These are phyloP conservation scores for Vitis hybrid DNA, from an alignment of 177 flowering plant genomes.

Conservation along the genomic window DNA sequence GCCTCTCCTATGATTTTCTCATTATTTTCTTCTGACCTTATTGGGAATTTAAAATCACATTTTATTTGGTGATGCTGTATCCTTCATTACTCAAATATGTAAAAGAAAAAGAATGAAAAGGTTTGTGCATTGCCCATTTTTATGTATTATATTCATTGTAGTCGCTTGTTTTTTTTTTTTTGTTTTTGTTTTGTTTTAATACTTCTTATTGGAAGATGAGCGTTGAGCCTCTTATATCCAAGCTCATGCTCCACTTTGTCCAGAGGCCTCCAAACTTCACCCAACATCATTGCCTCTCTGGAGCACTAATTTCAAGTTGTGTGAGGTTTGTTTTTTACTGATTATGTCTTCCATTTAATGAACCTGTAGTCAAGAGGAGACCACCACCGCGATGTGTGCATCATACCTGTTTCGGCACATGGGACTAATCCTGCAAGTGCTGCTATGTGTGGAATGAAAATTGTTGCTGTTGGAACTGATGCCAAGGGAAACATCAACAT, in stretches of 20 bases:
- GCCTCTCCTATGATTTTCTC: background rate
- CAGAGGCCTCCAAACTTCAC: background rate
- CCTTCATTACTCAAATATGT: background rate
- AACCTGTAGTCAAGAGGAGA: conserved; percentile 85
- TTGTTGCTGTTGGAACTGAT: conserved; percentile 95
- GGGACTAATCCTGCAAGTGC: conserved; percentile 99
- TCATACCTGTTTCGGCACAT: conserved; percentile 97
- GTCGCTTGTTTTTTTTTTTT: no score
- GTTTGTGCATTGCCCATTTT: no score
- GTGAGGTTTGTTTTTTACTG: background rate
- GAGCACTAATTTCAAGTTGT: background rate
- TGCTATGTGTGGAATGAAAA: conserved; percentile 99
- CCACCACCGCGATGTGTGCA: conserved; percentile 91
- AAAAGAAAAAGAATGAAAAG: background rate
- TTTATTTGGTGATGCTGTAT: background rate
- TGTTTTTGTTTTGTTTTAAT: no score
- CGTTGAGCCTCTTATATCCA: no score
- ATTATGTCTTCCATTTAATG: background rate
- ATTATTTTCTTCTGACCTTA: background rate
- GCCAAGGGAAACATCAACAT: conserved; percentile 96
- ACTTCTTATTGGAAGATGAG: no score
- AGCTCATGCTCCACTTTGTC: background rate
- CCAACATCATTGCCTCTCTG: background rate
- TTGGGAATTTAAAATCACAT: background rate
- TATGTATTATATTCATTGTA: no score